Percentiles rank a stretch among this genome's conserved stretches.
Evolutionary conservation across 108 stramenopile species (phyloP).

Genomic region (Poteriospumella lacustris): DNA sequence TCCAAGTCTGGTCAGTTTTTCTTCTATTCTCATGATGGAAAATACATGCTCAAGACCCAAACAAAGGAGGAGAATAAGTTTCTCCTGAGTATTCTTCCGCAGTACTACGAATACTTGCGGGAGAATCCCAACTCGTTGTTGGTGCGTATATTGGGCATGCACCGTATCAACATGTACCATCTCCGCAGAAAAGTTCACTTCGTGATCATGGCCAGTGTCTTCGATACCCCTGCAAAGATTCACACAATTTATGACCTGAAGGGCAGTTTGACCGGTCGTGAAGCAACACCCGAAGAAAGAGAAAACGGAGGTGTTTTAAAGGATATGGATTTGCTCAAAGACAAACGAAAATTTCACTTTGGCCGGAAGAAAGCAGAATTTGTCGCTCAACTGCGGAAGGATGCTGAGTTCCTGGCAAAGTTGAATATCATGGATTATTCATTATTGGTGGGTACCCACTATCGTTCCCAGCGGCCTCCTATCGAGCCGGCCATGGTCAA

Average conservation of each 20-base stretch:
- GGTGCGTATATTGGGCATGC: conserved; percentile 92
- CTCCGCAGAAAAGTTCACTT: conserved; percentile 81
- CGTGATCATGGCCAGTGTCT: conserved; percentile 86
- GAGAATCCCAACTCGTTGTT: conserved; percentile 85
- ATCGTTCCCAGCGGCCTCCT: conserved; percentile 14
- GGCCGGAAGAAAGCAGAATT: conserved; percentile 55
- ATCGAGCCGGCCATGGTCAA: background rate
- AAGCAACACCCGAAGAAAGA: conserved; percentile 52
- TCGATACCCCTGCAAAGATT: conserved; percentile 64
- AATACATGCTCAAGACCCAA: conserved; percentile 95
- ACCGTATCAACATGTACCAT: conserved; percentile 90
- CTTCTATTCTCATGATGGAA: conserved; percentile 95
- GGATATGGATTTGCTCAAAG: conserved; percentile 69
- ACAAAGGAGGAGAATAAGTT: conserved; percentile 93
- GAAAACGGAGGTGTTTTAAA: conserved; percentile 60
- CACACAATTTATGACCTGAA: conserved; percentile 86
- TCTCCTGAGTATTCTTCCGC: conserved; percentile 77
- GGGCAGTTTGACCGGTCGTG: conserved; percentile 66
- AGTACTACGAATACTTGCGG: conserved; percentile 85
- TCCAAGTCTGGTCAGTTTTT: conserved; percentile 97
- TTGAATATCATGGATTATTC: conserved; percentile 94
- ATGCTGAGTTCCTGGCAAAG: conserved; percentile 66
- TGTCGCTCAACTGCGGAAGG: conserved; percentile 62
- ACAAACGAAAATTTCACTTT: conserved; percentile 56
- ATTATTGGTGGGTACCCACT: conserved; percentile 79